These are phyloP conservation scores for Candida multigemmis DNA, from an alignment of 805 yeast species.

Conservation along the genomic window DNA sequence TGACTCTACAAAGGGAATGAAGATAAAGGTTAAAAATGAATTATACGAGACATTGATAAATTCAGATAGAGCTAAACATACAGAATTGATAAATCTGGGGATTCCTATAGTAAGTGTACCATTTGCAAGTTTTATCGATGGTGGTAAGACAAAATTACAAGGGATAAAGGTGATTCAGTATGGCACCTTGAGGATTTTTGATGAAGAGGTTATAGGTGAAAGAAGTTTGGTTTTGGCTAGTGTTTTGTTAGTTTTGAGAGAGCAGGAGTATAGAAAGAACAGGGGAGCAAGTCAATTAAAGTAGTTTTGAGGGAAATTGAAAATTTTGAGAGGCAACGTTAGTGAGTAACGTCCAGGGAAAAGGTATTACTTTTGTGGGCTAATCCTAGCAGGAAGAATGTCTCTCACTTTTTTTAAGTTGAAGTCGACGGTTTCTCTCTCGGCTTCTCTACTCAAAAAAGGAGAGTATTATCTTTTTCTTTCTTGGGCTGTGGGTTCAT, in stretches of 20 bases:
- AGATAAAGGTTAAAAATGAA: slow-evolving; percentile 6
- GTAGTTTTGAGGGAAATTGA: no score
- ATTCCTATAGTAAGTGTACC: slow-evolving; percentile 16
- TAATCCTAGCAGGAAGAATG: no score
- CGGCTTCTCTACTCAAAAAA: no score
- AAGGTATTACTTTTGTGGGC: no score
- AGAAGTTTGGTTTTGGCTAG: slow-evolving; percentile 14
- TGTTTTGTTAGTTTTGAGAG: slow-evolving; percentile 18
- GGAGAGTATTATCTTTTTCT: no score
- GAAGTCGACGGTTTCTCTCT: no score
- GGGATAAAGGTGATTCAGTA: slow-evolving; percentile 9
- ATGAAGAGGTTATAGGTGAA: slow-evolving; percentile 5
- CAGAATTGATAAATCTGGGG: slow-evolving; percentile 8
- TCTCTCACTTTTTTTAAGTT: no score
- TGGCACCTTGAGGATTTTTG: slow-evolving; percentile 15
- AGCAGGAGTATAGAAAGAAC: slow-evolving; percentile 24
- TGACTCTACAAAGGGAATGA: slow-evolving; percentile 6
- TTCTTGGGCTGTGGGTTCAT: no score
- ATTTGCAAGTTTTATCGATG: slow-evolving; percentile 20
- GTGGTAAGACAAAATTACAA: slow-evolving; percentile 11
- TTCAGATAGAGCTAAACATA: slow-evolving; percentile 11
- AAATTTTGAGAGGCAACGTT: no score
- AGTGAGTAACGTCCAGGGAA: no score
- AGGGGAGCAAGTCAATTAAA: no score
- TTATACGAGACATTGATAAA: slow-evolving; percentile 11